Base-by-base conservation (phyloP, 495 filamentous ascomycete genomes). In the Staphylotrichum tortipilum region DNA sequence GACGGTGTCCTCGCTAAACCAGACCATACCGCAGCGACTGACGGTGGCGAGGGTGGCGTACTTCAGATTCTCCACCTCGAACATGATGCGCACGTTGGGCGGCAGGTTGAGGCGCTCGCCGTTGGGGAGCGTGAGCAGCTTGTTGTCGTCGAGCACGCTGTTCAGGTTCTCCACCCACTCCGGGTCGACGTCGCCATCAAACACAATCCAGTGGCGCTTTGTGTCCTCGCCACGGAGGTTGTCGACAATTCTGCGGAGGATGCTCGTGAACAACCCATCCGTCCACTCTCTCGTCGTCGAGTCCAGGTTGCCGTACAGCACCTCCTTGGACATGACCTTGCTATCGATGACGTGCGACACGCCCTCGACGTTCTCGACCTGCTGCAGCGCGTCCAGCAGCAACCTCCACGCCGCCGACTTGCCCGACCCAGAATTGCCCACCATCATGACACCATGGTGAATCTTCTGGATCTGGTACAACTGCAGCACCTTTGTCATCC, bases 381-480 rank as follows among this genome's bases (percentile, higher is more conserved):
- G 80, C 61, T 96, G 91, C 54, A 99, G 72, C 9, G 92, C 94
- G 60, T 91, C 85, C 10, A 99, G 77, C n/a, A 99, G 77, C 15
- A 94, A 82, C 61, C 87, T 88, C 92, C 94, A 99, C 17, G 90
- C 84, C 5, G 84, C 80, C 45, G 92, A 95, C 69, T 99, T 99
- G 54, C 92, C 92, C 29, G 91, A 83, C 10, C 92, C 92, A 4
- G 92, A 96, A 59, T 84, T 85, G 36, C 92, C 92, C 6, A 99
- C 92, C 92, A 97, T 96, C 94, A 99, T 99, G 15, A 99, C 94
- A 80, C 92, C 92, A 57, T 99, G 92, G 58, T 99, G 92, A 36
- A 97, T 92, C 44, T 78, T 83, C 67, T 99, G 92, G 52, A 99
- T 99, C 64, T 99, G 92, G 65, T 89, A 95, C 7, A 99, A 78